Base-by-base conservation (phyloP, 768 basidiomycete species). In the Galerina marginata region DNA sequence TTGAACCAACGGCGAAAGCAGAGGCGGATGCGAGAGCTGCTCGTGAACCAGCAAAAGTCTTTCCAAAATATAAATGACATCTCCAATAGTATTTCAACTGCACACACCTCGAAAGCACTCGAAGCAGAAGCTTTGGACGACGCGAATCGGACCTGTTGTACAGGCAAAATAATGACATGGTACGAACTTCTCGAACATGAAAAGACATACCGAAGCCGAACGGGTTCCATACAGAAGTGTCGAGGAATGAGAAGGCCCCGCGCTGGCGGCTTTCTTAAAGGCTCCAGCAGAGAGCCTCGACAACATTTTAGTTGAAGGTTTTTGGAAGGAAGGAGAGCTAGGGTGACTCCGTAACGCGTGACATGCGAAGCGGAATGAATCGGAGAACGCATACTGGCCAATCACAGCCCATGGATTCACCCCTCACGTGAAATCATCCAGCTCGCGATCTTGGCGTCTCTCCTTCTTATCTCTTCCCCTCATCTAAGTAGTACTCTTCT, bases 201-300 rank as follows among this genome's bases (percentile, higher is more conserved):
- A 57, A 57, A 23, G 33, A 75, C 83, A 64, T 70, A 90, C 89
- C 71, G 82, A 79, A 54, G 79, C 69, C 61, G 79, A 73, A 69
- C 84, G 84, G 62, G 82, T 77, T 52, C 71, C 76, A 65, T 77
- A 69, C 43, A 77, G 69, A 55, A 79, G 66, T 6, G 74, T 72
- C 52, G 78, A 70, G 53, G 83, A 75, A 62, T 81, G 84, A 59
- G 83, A 71, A 59, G 79, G 74, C 59, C 81, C 78, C 61, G 80
- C 66, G 63, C 75, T 77, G 66, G 79, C 77, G 65, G 82, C 83
- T 72, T 80, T 84, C 76, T 81, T 87, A 74, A 90, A 81, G 79
- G 84, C 84, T 77, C 86, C 85, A 77, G 85, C 84, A 74, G 89
- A 86, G 79, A 91, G 84, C 88, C 88, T 92, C 76, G 89, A 87